These are phyloP conservation scores for Russula emetica DNA, from an alignment of 768 basidiomycete species.

Conservation along the genomic window DNA sequence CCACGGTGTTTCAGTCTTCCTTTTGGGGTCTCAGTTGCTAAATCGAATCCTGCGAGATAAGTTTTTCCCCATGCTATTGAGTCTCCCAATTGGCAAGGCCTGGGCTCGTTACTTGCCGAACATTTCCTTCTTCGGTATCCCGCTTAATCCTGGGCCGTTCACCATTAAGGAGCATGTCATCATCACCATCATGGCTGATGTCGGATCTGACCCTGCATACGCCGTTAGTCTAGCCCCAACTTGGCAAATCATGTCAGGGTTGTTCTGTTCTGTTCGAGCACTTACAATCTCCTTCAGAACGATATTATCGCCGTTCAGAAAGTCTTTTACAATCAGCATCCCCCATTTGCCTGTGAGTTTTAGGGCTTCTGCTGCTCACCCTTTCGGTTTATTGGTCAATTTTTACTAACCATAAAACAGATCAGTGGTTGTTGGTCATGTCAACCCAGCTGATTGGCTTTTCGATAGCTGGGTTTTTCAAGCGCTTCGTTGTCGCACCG, in stretches of 20 bases:
- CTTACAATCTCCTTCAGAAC: conserved; percentile 29
- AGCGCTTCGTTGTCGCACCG: too few species aligned
- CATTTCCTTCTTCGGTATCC: conserved; percentile 48
- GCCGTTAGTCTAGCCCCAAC: conserved; percentile 28
- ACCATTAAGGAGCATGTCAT: conserved; percentile 69
- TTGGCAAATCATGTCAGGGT: background rate
- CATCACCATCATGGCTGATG: conserved; percentile 43
- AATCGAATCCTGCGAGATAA: conserved; percentile 12
- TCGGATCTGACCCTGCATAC: conserved; percentile 36
- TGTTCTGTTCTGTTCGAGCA: background rate
- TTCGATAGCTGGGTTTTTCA: too few species aligned
- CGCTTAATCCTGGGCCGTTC: conserved; percentile 66
- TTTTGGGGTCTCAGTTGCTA: too few species aligned
- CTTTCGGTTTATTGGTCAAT: too few species aligned
- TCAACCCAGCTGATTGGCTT: too few species aligned
- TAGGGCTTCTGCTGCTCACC: too few species aligned
- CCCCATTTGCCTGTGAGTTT: too few species aligned
- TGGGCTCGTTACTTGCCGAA: conserved; percentile 55
- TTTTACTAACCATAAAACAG: too few species aligned
- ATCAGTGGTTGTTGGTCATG: too few species aligned
- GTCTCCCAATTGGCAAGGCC: conserved; percentile 58
- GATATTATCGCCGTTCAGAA: conserved; percentile 46
- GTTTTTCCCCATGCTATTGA: conserved; percentile 64
- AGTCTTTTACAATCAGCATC: conserved; percentile 46
- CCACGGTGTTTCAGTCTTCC: too few species aligned